Conservation (phyloP, 2,329 filamentous ascomycete genomes). For the Ophiosphaerella herpotricha region DNA sequence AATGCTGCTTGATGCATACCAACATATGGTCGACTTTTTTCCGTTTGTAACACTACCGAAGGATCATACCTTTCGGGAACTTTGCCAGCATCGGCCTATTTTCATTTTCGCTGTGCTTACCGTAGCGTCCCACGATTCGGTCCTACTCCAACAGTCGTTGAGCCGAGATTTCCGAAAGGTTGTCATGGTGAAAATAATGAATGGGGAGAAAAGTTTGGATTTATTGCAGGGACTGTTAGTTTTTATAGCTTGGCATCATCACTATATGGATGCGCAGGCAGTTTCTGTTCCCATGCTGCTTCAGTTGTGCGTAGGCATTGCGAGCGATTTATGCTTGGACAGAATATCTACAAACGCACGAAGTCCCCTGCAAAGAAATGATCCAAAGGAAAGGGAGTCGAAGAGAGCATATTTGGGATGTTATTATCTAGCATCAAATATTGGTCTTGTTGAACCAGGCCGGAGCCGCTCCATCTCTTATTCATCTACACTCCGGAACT, state of each 20-base stretch:
- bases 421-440: constrained; percentile 39
- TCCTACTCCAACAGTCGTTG: constrained; percentile 32
- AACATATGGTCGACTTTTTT: constrained; percentile 40
- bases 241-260: constrained; percentile 46
- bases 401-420: constrained; percentile 44
- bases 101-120: constrained; percentile 42
- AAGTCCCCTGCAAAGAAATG: constrained; percentile 26
- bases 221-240: constrained; percentile 24
- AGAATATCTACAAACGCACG: constrained; percentile 22
- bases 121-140: constrained; percentile 39
- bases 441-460: constrained; percentile 30
- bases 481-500: constrained; percentile 33
- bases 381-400: constrained; percentile 32
- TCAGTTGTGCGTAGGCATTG: constrained; percentile 40
- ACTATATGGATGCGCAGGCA: constrained; percentile 43
- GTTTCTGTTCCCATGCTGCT: constrained; percentile 41
- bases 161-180: constrained; percentile 45
- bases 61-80: constrained; percentile 29
- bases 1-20: constrained; percentile 37
- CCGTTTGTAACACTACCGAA: constrained; percentile 40
- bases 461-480: constrained; percentile 31
- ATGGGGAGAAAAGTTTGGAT: constrained; percentile 33
- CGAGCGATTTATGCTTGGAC: constrained; percentile 38
- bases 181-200: constrained; percentile 41
- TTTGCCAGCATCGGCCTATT: constrained; percentile 39